These are phyloP conservation scores for Tetrahymena borealis DNA, from an alignment of 73 alveolate species.

Conservation along the genomic window DNA sequence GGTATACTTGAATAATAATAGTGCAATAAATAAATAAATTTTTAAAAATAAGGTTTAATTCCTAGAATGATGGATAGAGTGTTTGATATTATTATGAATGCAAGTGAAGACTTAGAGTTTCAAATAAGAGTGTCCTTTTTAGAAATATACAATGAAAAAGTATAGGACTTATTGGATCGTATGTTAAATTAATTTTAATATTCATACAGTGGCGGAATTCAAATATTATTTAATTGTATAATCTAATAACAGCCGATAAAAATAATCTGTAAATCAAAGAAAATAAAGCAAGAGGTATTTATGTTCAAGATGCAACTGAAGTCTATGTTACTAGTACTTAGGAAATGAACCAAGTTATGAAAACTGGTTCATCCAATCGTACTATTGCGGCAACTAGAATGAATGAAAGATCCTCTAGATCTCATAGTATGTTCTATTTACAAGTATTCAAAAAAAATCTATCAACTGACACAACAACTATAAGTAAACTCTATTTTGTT, in stretches of 20 bases:
- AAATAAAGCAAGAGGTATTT: conserved; percentile 89
- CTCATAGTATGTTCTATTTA: conserved; percentile 85
- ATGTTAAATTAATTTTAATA: not conserved
- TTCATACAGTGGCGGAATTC: no score
- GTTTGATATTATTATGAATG: conserved; percentile 55
- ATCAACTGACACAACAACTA: conserved; percentile 74
- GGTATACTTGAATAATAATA: conserved; percentile 6
- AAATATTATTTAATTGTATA: not conserved
- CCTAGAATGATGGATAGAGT: conserved; percentile 85
- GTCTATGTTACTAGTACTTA: conserved; percentile 72
- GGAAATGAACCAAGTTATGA: conserved; percentile 89
- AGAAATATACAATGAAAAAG: conserved; percentile 88
- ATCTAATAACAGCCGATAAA: conserved; percentile 48
- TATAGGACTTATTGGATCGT: conserved; percentile 78
- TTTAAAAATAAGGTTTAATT: conserved; percentile 40
- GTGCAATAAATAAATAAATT: not conserved
- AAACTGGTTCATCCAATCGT: conserved; percentile 85
- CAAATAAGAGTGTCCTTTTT: conserved; percentile 74
- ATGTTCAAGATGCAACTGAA: conserved; percentile 92
- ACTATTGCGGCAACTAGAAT: conserved; percentile 95
- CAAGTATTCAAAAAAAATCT: conserved; percentile 79
- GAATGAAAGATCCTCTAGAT: conserved; percentile 91
- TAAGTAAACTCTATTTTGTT: conserved; percentile 86
- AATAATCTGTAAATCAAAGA: conserved; percentile 79
- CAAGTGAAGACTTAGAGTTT: conserved; percentile 64